These are phyloP conservation scores for Talaromyces ruber DNA, from an alignment of 495 filamentous ascomycete species.

Conservation along the genomic window DNA sequence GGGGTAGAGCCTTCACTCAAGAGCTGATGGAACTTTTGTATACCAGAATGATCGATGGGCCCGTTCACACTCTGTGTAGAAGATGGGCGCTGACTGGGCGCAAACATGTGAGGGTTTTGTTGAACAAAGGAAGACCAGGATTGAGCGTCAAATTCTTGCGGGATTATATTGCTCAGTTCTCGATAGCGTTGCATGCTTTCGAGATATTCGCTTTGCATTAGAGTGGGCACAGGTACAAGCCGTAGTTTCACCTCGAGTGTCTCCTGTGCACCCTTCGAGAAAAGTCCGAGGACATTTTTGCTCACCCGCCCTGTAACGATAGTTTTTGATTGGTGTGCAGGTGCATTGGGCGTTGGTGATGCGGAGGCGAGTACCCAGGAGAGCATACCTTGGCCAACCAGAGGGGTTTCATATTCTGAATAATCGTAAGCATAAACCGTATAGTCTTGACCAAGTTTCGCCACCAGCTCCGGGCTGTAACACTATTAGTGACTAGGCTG, in stretches of 20 bases:
- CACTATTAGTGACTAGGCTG: constrained; percentile 13
- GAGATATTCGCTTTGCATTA: constrained; percentile 60
- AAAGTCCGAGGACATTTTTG: constrained; percentile 72
- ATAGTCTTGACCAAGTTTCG: constrained; percentile 79
- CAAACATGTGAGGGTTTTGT: constrained; percentile 45
- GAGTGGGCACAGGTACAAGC: constrained; percentile 71
- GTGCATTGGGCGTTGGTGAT: constrained; percentile 44
- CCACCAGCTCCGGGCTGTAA: constrained; percentile 76
- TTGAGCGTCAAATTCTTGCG: constrained; percentile 58
- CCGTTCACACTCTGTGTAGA: constrained; percentile 23
- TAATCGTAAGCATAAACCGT: constrained; percentile 96
- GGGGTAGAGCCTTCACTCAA: constrained; percentile 38
- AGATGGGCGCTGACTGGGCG: constrained; percentile 21
- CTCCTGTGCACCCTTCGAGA: constrained; percentile 76
- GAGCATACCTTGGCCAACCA: constrained; percentile 94
- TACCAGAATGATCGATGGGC: constrained; percentile 43
- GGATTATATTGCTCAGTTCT: constrained; percentile 50
- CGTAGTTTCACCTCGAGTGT: constrained; percentile 91
- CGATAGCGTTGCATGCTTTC: constrained; percentile 54
- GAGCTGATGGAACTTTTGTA: constrained; percentile 43
- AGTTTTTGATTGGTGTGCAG: constrained; percentile 53
- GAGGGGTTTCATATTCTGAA: constrained; percentile 84
- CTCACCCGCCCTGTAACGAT: constrained; percentile 88
- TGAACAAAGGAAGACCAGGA: constrained; percentile 59
- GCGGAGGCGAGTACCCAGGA: constrained; percentile 70